Base-by-base conservation (phyloP, 78 protist species). In the Dictyostelium discoideum region DNA sequence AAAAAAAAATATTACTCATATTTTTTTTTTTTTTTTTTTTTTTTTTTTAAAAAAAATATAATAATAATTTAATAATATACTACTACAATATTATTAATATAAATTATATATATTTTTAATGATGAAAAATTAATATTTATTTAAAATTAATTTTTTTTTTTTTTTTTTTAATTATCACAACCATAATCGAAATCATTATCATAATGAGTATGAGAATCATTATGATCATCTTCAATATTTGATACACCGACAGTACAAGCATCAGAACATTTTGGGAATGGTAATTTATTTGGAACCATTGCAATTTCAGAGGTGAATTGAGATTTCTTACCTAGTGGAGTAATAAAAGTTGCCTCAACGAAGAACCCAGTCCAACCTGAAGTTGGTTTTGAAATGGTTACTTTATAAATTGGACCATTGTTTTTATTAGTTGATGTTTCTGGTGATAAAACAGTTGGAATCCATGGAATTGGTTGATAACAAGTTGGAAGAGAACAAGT, bases 281-380 rank as follows among this genome's bases (percentile, higher is more conserved):
- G 84, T 8, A 78, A 22, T 20, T 6, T 7, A n/a, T 78, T 42
- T 78, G 84, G 84, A 6, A 78, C 84, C 2, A 78, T 16, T 5
- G 84, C 84, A 24, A 78, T 42, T 78, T 78, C 84, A n/a, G 63
- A 40, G 3, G 84, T 29, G 32, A 42, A 78, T 40, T 18, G 14
- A 4, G 60, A 78, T 9, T 22, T 67, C 9, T 60, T 60, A 60
- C 69, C 82, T 8, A 18, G 24, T 5, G 82, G 54, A 18, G 82
- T 60, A 20, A 8, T 26, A 39, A 76, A 37, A 2, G 82, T 9
- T 24, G 48, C 63, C 9, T 78, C 44, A 3, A 78, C 44, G 18
- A 29, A 78, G 39, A 78, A 78, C 8, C 69, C 94, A 26, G 73
- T 54, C 42, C 80, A 57, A 26, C 77, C 77, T 16, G 77, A 24